Percentiles rank a stretch among this genome's conserved stretches.
Conservation (phyloP, 2,329 filamentous ascomycete species). For the Alternaria solani region DNA sequence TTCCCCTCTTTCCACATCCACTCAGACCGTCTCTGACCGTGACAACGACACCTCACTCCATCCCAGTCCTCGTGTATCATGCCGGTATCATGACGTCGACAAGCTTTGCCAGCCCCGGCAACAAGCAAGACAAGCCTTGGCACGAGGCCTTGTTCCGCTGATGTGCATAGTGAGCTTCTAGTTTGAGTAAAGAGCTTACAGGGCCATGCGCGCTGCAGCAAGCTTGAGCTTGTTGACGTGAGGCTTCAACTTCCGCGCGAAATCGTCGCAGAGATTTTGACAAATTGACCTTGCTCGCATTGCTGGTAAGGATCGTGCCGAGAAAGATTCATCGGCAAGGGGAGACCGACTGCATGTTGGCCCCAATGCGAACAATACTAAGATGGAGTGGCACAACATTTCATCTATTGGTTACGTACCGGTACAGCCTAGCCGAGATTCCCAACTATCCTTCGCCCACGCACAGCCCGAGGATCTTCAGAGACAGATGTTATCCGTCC, state of each 20-base stretch:
- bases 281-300: neutral
- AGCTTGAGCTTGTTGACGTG: conserved; percentile 1
- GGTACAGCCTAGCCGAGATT: conserved; percentile 1
- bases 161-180: conserved; percentile 26
- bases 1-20: conserved; percentile 16
- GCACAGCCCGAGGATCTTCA: conserved; percentile 22
- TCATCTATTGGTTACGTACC: conserved; percentile 9
- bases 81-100: conserved; percentile 28
- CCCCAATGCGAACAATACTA: neutral
- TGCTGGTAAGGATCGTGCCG: neutral
- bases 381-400: neutral
- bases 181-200: conserved; percentile 18
- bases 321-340: neutral
- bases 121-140: conserved; percentile 22
- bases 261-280: neutral
- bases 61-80: neutral
- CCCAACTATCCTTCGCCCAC: conserved; percentile 11
- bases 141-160: conserved; percentile 18
- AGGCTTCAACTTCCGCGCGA: neutral
- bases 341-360: too few relatives aligned
- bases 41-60: neutral
- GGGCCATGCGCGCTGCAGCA: conserved; percentile 3
- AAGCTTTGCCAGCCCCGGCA: conserved; percentile 23
- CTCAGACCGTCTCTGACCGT: neutral
- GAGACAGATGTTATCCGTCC: conserved; percentile 15